A percentile compares a stretch with the other conserved stretches of the same genome.
Conservation (phyloP, 2,329 filamentous ascomycete genomes). For the Epichloe scottii region DNA sequence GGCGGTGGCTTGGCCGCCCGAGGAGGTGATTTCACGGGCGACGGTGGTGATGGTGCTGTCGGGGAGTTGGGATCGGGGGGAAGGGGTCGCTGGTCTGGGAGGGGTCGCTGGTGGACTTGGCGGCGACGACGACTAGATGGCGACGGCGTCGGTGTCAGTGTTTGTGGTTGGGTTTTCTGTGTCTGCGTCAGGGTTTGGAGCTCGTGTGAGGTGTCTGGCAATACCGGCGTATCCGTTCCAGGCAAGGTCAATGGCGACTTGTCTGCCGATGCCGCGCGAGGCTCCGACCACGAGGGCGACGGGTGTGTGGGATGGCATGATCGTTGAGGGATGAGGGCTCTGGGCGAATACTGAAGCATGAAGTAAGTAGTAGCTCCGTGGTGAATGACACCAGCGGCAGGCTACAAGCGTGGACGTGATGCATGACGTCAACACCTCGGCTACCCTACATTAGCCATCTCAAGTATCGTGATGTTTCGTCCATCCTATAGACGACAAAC, state of each 20-base stretch:
- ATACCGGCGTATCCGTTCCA: slow-evolving; percentile 57
- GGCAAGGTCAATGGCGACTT: slow-evolving; percentile 67
- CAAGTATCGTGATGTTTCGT: too few species aligned
- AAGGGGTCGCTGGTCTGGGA: slow-evolving; percentile 38
- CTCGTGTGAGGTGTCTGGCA: neutral
- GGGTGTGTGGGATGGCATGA: slow-evolving; percentile 20
- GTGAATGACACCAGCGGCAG: too few species aligned
- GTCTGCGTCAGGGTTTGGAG: neutral
- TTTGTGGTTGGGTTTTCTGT: neutral
- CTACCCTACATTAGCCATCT: too few species aligned
- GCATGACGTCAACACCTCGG: too few species aligned
- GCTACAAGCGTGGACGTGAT: too few species aligned
- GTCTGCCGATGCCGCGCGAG: slow-evolving; percentile 68
- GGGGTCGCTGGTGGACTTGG: slow-evolving; percentile 60
- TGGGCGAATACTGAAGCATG: too few species aligned
- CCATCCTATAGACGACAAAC: too few species aligned
- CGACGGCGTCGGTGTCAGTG: neutral
- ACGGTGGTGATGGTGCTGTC: slow-evolving; percentile 72
- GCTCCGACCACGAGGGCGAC: slow-evolving; percentile 65
- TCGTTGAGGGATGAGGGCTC: too few species aligned
- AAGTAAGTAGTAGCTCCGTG: too few species aligned
- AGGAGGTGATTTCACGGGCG: slow-evolving; percentile 55
- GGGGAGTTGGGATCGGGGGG: slow-evolving; percentile 67
- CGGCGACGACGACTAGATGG: slow-evolving; percentile 56
- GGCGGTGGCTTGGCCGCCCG: slow-evolving; percentile 51